phyloP scores from a whole-genome alignment of 2,329 filamentous ascomycete genomes.

The Pseudogymnoascus sp. region DNA sequence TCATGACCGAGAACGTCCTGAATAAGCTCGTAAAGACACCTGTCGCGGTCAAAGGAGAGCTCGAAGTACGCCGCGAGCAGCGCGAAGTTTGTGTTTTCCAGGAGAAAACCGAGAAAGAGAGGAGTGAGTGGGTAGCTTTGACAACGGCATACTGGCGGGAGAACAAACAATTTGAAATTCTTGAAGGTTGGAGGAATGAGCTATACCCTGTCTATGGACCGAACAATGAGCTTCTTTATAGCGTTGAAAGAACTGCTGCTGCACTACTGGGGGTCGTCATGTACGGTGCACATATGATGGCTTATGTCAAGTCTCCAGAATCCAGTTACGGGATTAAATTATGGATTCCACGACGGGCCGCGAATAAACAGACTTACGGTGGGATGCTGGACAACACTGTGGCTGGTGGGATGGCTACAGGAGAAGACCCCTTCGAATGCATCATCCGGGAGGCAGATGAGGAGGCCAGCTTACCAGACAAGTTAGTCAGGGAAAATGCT shows the following conservation, averaged over 20 bases:
- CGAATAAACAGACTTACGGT: constrained; percentile 76
- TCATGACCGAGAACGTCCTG: constrained; percentile 46
- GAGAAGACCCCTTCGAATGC: constrained; percentile 73
- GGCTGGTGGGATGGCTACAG: constrained; percentile 73
- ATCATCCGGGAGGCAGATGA: constrained; percentile 81
- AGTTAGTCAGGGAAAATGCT: constrained; percentile 55
- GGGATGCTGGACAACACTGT: constrained; percentile 94
- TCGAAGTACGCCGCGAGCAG: constrained; percentile 51
- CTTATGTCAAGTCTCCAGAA: constrained; percentile 50
- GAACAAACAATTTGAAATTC: constrained; percentile 64
- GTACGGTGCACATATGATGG: constrained; percentile 78
- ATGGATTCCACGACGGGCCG: constrained; percentile 75
- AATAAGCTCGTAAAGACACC: constrained; percentile 43
- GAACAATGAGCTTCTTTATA: constrained; percentile 56
- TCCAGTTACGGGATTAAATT: constrained; percentile 57
- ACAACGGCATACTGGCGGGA: constrained; percentile 62
- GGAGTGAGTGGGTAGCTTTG: constrained; percentile 48
- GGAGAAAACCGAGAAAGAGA: constrained; percentile 51
- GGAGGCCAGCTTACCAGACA: constrained; percentile 73
- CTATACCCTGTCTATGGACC: constrained; percentile 69
- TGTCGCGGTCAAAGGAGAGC: constrained; percentile 44
- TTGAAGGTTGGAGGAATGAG: constrained; percentile 75
- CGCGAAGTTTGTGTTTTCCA: constrained; percentile 59
- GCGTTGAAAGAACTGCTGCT: constrained; percentile 68
- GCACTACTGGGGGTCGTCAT: constrained; percentile 68